Evolutionary conservation across 139 green algal species (phyloP), one percentile per base, ranked within the genome.

Genomic region (Chlamydomonas sp.): DNA sequence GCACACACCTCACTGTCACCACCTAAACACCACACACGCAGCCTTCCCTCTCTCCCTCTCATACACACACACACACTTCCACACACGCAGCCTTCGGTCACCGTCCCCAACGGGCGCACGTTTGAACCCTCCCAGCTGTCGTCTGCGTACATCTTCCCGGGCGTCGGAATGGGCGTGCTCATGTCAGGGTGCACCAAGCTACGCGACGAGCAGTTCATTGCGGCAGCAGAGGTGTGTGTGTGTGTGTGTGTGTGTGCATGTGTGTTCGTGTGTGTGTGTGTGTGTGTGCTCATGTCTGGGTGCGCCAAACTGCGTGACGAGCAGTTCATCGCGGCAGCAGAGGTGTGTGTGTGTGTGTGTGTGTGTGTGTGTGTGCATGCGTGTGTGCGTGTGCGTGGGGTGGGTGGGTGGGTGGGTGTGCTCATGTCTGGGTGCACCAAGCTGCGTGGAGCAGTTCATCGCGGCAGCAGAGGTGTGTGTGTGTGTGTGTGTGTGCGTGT

Each of bases 401-500:
- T n/a, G n/a, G n/a, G n/a, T n/a, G n/a, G n/a, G n/a, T n/a, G n/a
- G n/a, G n/a, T n/a, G n/a, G 80, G 80, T 34, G 65, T 60, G 0
- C 68, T 83, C 24, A 76, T 81, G 28, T 60, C 47, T 1, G 69
- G 84, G 39, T 81, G 76, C 70, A 93, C 82, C 24, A 85, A 86
- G 43, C 79, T 96, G 43, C 69, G 86, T 1, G 87, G 90, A 96
- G 60, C 89, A 93, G 79, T 86, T 93, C 68, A 81, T 95, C 36
- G 82, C 87, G 0, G 87, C 88, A 5, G 89, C 84, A 0, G 81
- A 92, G 70, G 83, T 87, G n/a, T n/a, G n/a, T n/a, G n/a, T n/a
- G n/a, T n/a, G n/a, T n/a, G n/a, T n/a, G n/a, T n/a, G n/a, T n/a
- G n/a, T n/a, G 13, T 79, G 79, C 39, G 79, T 73, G 28, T 88